Conservation (phyloP, 2,329 filamentous ascomycete species). For the Diaporthe ampelina region DNA sequence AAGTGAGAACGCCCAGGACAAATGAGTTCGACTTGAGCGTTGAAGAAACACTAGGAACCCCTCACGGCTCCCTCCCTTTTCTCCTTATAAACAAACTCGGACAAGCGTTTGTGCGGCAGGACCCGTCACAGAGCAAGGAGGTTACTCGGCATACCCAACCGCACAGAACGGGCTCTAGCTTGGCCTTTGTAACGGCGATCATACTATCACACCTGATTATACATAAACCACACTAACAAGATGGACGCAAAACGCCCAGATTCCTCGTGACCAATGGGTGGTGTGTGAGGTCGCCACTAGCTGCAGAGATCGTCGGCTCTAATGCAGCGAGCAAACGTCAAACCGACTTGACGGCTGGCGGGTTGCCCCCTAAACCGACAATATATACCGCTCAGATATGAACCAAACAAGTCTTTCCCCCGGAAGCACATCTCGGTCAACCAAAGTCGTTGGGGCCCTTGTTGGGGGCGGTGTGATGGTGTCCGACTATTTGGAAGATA, state of each 20-base stretch:
- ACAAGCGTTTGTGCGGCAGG: constrained; percentile 24
- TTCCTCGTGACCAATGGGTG: not conserved
- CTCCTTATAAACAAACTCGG: constrained; percentile 5
- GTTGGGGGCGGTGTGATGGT: constrained; percentile 12
- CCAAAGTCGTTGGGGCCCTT: not conserved
- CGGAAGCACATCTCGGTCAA: not conserved
- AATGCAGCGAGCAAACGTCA: constrained; percentile 18
- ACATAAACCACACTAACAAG: not conserved
- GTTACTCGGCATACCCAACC: constrained; percentile 5
- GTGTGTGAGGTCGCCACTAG: not conserved
- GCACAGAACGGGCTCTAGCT: constrained; percentile 20
- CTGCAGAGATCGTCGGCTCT: constrained; percentile 14
- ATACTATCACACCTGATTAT: constrained; percentile 20
- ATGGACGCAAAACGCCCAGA: constrained; percentile 22
- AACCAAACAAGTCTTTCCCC: constrained; percentile 14
- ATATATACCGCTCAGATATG: constrained; percentile 7
- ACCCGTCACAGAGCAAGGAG: constrained; percentile 10
- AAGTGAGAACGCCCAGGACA: not conserved
- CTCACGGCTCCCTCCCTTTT: not conserved
- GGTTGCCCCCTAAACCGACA: not conserved
- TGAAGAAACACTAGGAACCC: not conserved
- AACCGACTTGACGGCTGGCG: constrained; percentile 1
- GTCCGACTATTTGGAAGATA: constrained; percentile 19
- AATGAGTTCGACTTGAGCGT: not conserved
- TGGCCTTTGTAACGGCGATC: constrained; percentile 34